Evolutionary conservation across 371 early-diverging fungal genomes (phyloP).

Genomic region (Mortierella sp.): DNA sequence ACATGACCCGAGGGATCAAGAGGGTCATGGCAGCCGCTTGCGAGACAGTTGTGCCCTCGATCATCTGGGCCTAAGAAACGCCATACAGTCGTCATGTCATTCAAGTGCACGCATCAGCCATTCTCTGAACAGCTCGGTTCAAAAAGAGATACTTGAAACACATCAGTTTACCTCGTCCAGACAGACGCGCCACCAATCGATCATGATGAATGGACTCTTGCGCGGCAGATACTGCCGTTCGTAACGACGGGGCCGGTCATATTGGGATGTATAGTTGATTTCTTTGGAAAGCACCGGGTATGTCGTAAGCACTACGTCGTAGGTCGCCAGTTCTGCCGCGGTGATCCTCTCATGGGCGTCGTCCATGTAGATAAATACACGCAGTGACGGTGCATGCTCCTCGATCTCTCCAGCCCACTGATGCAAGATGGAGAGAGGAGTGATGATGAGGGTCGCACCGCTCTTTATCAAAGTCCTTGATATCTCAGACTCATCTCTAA

Average conservation of each 20-base stretch:
- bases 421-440: conserved; percentile 67
- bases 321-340: conserved; percentile 52
- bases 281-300: conserved; percentile 69
- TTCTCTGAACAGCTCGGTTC: too few relatives aligned
- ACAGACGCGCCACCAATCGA: conserved; percentile 74
- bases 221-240: conserved; percentile 56
- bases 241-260: conserved; percentile 33
- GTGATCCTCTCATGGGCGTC: conserved; percentile 37
- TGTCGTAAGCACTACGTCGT: conserved; percentile 70
- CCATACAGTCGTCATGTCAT: too few relatives aligned
- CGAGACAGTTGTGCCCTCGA: conserved; percentile 59
- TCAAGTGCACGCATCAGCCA: too few relatives aligned
- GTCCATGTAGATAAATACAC: conserved; percentile 49
- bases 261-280: conserved; percentile 57
- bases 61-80: conserved; percentile 79
- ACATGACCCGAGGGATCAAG: conserved; percentile 65
- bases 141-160: too few relatives aligned
- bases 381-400: conserved; percentile 60
- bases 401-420: conserved; percentile 75
- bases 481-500: not conserved
- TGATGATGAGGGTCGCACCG: conserved; percentile 71
- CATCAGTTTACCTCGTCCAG: conserved; percentile 58
- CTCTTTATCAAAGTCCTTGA: conserved; percentile 28
- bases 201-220: conserved; percentile 59
- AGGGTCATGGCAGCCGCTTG: conserved; percentile 67